Conservation (phyloP, 1,284 basidiomycete genomes). For the Irpex sp. region DNA sequence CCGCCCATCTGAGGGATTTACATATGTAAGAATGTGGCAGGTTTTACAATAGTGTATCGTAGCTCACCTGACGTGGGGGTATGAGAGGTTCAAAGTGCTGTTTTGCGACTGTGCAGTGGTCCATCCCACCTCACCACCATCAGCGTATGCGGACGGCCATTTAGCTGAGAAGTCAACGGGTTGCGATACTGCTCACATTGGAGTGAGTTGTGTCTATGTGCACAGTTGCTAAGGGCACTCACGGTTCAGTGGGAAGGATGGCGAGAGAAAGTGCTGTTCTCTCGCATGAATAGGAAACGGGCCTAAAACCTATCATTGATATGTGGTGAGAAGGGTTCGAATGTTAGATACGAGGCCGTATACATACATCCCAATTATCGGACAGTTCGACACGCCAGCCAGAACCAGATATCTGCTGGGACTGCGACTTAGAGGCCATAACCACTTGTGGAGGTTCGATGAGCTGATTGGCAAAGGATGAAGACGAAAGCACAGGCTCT, state of each 20-base stretch:
- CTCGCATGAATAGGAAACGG: constrained; percentile 80
- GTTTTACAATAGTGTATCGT: too few species aligned
- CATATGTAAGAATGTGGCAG: background rate
- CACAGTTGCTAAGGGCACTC: constrained; percentile 16
- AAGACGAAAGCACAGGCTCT: too few species aligned
- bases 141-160: constrained; percentile 67
- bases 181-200: constrained; percentile 34
- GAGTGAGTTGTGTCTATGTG: background rate
- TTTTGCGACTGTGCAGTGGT: constrained; percentile 33
- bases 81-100: constrained; percentile 54
- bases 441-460: background rate
- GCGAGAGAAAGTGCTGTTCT: constrained; percentile 76
- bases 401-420: background rate
- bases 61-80: constrained; percentile 53
- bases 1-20: constrained; percentile 52
- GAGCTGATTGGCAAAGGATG: background rate
- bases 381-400: constrained; percentile 28
- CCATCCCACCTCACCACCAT: constrained; percentile 61
- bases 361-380: constrained; percentile 30
- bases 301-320: constrained; percentile 53
- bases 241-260: constrained; percentile 69
- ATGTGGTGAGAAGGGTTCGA: background rate
- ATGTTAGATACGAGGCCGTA: background rate
- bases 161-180: constrained; percentile 40
- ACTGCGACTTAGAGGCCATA: background rate